Evolutionary conservation across 2,329 filamentous ascomycete species (phyloP).

Genomic region (Chaetoscypha palmicola): DNA sequence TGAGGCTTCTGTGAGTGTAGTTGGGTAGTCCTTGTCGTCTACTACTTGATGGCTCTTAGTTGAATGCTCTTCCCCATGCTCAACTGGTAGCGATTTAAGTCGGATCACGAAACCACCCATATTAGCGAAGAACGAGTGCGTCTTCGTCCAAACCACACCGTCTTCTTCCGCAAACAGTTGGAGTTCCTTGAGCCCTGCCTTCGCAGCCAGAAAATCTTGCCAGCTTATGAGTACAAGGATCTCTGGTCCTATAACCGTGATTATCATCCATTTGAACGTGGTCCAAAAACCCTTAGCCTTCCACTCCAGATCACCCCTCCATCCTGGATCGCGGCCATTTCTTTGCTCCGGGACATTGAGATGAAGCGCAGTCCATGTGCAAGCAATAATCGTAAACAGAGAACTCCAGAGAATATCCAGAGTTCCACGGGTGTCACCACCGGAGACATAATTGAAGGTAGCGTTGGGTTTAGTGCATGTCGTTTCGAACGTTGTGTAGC

Average conservation of each 20-base stretch:
- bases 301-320: constrained; percentile 6
- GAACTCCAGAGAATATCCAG: constrained; percentile 8
- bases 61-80: too few relatives aligned
- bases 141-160: constrained; percentile 13
- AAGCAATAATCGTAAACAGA: constrained; percentile 17
- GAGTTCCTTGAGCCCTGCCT: not conserved
- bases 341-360: constrained; percentile 20
- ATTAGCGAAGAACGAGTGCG: constrained; percentile 15
- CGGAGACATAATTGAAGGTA: too few relatives aligned
- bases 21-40: not conserved
- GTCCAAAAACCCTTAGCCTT: not conserved
- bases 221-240: constrained; percentile 8
- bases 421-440: not conserved
- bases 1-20: not conserved
- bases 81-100: too few relatives aligned
- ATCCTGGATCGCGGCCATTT: constrained; percentile 1
- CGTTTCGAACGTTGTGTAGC: too few relatives aligned
- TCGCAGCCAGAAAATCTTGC: constrained; percentile 6
- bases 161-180: constrained; percentile 6
- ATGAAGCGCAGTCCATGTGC: constrained; percentile 20
- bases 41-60: too few relatives aligned
- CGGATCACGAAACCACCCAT: constrained; percentile 16
- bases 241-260: constrained; percentile 10
- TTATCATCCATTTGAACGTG: constrained; percentile 13
- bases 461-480: too few relatives aligned